These are phyloP conservation scores for Boletus sp. DNA, from an alignment of 768 basidiomycete genomes.

Conservation along the genomic window DNA sequence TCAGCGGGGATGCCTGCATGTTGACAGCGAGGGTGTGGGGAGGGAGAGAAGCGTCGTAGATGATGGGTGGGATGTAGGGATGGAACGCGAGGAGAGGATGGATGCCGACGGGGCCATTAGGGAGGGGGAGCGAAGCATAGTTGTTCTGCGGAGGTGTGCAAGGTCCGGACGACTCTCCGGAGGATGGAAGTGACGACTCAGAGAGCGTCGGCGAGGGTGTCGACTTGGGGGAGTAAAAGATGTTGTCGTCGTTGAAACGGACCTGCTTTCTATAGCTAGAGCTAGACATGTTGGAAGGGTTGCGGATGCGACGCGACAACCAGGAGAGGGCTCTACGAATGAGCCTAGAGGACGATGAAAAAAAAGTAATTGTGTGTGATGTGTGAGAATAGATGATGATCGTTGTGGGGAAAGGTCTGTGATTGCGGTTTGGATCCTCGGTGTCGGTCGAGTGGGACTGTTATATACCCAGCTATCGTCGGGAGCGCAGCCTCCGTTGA, in stretches of 20 bases:
- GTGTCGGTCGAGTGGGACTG: neutral
- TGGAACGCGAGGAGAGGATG: slow-evolving; percentile 32
- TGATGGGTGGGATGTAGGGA: slow-evolving; percentile 21
- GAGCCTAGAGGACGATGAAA: slow-evolving; percentile 6
- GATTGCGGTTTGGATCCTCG: neutral
- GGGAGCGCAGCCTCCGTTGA: slow-evolving; percentile 27
- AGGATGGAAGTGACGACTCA: slow-evolving; percentile 31
- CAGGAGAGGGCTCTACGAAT: slow-evolving; percentile 8
- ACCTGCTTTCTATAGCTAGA: slow-evolving; percentile 22
- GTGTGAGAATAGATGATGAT: slow-evolving; percentile 21
- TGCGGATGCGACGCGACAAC: slow-evolving; percentile 10
- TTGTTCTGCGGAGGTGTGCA: slow-evolving; percentile 29
- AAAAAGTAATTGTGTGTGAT: slow-evolving; percentile 8
- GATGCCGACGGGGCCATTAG: slow-evolving; percentile 29
- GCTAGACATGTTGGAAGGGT: slow-evolving; percentile 18
- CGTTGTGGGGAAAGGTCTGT: slow-evolving; percentile 4
- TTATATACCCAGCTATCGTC: slow-evolving; percentile 23
- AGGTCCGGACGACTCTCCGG: slow-evolving; percentile 29
- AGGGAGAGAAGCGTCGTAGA: slow-evolving; percentile 20
- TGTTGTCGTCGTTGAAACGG: slow-evolving; percentile 33
- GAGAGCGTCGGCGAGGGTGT: slow-evolving; percentile 28
- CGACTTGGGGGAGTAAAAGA: slow-evolving; percentile 30
- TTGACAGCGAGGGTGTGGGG: slow-evolving; percentile 24
- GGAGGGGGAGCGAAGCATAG: slow-evolving; percentile 19
- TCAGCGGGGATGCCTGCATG: slow-evolving; percentile 23